Conservation (phyloP, 2,329 filamentous ascomycete genomes). For the Pseudogymnoascus sp. region DNA sequence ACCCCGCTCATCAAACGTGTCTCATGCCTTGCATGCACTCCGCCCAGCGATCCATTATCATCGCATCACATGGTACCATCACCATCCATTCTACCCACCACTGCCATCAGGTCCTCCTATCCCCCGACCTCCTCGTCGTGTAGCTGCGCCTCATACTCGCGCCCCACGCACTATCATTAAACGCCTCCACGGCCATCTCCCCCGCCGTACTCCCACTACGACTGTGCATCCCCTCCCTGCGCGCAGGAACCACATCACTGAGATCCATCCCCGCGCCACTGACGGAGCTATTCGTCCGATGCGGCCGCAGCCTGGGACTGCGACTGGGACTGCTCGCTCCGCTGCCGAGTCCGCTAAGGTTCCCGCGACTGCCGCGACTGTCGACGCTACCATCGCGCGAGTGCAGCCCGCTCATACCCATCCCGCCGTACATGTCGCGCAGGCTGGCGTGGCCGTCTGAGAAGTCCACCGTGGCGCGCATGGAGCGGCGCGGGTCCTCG, state of each 20-base stretch:
- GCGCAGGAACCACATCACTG: constrained; percentile 19
- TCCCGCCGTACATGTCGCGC: background rate
- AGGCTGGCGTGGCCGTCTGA: constrained; percentile 17
- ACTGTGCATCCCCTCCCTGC: constrained; percentile 35
- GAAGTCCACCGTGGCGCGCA: constrained; percentile 16
- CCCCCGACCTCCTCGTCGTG: constrained; percentile 49
- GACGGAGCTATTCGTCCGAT: constrained; percentile 9
- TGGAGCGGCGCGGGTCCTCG: constrained; percentile 18
- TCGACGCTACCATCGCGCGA: background rate
- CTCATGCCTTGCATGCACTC: background rate
- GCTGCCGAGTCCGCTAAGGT: background rate
- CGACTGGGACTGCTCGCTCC: background rate
- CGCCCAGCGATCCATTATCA: background rate
- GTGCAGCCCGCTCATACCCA: background rate
- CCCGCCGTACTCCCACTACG: constrained; percentile 63
- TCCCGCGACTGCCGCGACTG: background rate
- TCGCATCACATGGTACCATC: background rate
- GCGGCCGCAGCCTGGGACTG: background rate
- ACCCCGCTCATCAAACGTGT: constrained; percentile 1
- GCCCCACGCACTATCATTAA: constrained; percentile 88
- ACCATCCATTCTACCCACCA: background rate
- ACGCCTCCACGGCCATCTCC: constrained; percentile 71
- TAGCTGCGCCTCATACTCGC: constrained; percentile 87
- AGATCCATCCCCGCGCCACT: background rate
- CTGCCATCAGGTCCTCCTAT: background rate